These are phyloP conservation scores for Lunularia cruciata DNA, from an alignment of 225 moss, liverwort and hornwort species.

Conservation along the genomic window DNA sequence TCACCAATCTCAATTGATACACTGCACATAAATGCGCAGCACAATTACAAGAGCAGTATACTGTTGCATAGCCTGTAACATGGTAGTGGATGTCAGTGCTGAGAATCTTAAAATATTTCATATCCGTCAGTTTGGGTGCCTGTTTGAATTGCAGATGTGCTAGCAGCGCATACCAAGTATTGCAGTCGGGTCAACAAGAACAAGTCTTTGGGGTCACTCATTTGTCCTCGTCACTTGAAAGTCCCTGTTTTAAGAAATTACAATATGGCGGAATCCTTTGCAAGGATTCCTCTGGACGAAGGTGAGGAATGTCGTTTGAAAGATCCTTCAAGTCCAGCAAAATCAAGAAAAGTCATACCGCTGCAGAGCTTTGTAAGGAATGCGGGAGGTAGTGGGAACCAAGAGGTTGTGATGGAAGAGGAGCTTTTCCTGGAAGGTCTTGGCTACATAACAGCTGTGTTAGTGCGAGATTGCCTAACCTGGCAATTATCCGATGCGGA, in stretches of 20 bases:
- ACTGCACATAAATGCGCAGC: not conserved
- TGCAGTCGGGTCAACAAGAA: not conserved
- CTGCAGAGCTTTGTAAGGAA: slow-evolving; percentile 13
- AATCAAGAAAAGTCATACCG: slow-evolving; percentile 23
- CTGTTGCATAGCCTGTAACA: not conserved
- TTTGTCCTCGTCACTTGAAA: not conserved
- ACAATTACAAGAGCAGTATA: not conserved
- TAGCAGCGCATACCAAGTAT: not conserved
- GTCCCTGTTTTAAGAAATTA: not conserved
- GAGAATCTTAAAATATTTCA: no score
- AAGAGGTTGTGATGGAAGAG: slow-evolving; percentile 34
- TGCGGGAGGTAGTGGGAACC: slow-evolving; percentile 18
- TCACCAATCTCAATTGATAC: not conserved
- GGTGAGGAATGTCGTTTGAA: slow-evolving; percentile 9
- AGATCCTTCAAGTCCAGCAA: slow-evolving; percentile 30
- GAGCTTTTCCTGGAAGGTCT: slow-evolving; percentile 36
- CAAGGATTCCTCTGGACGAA: slow-evolving; percentile 20
- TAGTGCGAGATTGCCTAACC: slow-evolving; percentile 34
- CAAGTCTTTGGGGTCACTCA: not conserved
- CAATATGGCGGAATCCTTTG: slow-evolving; percentile 7
- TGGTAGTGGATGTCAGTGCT: no score
- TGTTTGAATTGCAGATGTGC: slow-evolving; percentile 3
- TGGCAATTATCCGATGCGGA: slow-evolving; percentile 43
- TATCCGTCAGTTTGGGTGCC: not conserved
- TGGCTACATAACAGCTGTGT: slow-evolving; percentile 33